Percentiles rank a stretch among this genome's conserved stretches.
These are phyloP conservation scores for Pleurotus pulmonarius DNA, from an alignment of 768 basidiomycete genomes.

Conservation along the genomic window DNA sequence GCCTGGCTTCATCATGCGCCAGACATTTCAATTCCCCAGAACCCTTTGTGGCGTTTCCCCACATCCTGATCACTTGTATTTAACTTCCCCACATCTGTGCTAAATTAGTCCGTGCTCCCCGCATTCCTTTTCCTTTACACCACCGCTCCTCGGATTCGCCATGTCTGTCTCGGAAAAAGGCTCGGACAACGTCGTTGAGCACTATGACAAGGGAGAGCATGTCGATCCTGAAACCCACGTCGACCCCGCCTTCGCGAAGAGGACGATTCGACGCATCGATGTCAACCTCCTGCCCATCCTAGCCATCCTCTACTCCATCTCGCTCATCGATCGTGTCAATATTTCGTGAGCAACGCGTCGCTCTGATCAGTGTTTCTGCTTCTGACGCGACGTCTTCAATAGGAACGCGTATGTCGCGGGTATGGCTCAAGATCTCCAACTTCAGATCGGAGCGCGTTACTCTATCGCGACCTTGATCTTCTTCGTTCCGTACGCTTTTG, in stretches of 20 bases:
- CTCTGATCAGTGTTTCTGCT: neutral
- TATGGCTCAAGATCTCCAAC: conserved; percentile 1
- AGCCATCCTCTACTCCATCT: conserved; percentile 3
- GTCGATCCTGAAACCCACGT: neutral
- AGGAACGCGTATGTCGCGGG: conserved; percentile 8
- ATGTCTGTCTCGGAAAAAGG: conserved; percentile 5
- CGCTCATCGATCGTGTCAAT: conserved; percentile 4
- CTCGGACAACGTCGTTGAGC: conserved; percentile 3
- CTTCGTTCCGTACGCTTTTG: neutral
- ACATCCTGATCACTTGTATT: conserved; percentile 2
- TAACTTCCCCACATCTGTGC: conserved; percentile 4
- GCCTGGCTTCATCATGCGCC: neutral
- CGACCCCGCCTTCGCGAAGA: neutral
- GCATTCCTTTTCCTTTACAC: neutral
- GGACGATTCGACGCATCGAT: conserved; percentile 1
- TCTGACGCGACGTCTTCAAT: neutral
- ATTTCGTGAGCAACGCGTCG: neutral
- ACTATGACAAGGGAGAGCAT: neutral
- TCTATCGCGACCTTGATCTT: conserved; percentile 3
- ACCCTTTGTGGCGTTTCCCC: conserved; percentile 2
- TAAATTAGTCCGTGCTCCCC: neutral
- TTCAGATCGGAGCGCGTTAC: conserved; percentile 1
- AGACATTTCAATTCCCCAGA: neutral
- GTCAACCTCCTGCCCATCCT: conserved; percentile 2
- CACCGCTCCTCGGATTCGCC: neutral